Conservation (phyloP, 2,329 filamentous ascomycete species). For the Penicillium digitatum region DNA sequence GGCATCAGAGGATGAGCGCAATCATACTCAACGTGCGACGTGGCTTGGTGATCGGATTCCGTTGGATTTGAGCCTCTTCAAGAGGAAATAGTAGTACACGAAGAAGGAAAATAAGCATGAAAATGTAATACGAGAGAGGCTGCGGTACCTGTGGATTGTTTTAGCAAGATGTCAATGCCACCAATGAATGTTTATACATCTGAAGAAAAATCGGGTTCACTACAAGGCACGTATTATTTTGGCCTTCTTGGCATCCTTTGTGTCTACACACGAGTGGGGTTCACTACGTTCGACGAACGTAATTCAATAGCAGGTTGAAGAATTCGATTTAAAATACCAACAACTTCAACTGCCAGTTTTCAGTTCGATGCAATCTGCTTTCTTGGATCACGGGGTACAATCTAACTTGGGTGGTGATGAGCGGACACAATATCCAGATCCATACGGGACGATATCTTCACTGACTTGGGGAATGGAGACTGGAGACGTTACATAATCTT, state of each 20-base stretch:
- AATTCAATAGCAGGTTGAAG: not conserved
- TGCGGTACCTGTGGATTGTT: not conserved
- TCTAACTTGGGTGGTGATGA: too few relatives aligned
- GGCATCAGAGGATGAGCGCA: conserved; percentile 49
- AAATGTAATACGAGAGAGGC: not conserved
- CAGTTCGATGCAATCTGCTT: not conserved
- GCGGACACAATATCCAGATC: too few relatives aligned
- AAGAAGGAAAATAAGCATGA: conserved; percentile 14
- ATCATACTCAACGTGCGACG: conserved; percentile 45
- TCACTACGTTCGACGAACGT: not conserved
- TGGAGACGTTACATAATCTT: too few relatives aligned
- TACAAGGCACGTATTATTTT: not conserved
- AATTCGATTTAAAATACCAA: not conserved
- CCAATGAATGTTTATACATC: not conserved
- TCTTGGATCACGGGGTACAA: not conserved
- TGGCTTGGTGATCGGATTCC: conserved; percentile 48
- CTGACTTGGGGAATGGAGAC: not conserved
- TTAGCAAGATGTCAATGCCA: not conserved
- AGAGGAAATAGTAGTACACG: conserved; percentile 26
- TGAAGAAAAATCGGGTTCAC: not conserved
- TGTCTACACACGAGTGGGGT: not conserved
- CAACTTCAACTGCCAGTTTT: too few relatives aligned
- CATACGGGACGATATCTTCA: not conserved
- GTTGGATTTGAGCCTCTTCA: conserved; percentile 41
- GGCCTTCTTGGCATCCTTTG: not conserved